phyloP scores from a whole-genome alignment of 306 rosid genomes.

The Prunus armeniaca region DNA sequence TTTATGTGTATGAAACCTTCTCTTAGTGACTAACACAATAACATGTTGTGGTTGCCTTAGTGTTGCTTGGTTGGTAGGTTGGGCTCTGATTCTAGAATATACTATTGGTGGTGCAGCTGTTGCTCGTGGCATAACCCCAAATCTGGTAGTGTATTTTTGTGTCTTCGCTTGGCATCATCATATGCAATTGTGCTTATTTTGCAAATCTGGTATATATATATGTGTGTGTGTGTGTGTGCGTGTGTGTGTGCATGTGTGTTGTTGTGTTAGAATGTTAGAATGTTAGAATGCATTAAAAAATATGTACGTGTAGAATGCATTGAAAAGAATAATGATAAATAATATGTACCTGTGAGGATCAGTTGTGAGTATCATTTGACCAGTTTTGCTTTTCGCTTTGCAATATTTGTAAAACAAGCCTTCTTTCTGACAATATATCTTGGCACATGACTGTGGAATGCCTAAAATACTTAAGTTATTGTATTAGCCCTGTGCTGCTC shows the following conservation, averaged over 20 bases:
- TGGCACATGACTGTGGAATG: not conserved
- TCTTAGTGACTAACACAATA: not conserved
- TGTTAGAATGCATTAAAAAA: not conserved
- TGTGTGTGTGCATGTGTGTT: no score
- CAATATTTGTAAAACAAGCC: not conserved
- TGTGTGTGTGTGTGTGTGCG: no score
- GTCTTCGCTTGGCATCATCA: not conserved
- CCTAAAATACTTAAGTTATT: not conserved
- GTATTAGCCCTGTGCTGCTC: not conserved
- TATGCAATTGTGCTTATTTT: not conserved
- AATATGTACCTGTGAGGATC: not conserved
- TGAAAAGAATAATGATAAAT: not conserved
- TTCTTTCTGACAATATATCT: not conserved
- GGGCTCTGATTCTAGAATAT: slow-evolving; percentile 83
- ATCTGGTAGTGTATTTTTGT: slow-evolving; percentile 46
- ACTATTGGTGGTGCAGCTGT: slow-evolving; percentile 81
- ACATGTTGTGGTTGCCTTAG: not conserved
- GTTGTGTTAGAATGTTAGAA: no score
- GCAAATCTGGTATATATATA: not conserved
- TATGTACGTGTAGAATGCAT: not conserved
- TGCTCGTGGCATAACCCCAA: slow-evolving; percentile 89
- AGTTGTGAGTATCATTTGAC: not conserved
- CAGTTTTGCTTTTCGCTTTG: not conserved
- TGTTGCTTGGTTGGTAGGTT: slow-evolving; percentile 78
- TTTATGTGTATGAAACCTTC: not conserved